Percentiles rank a stretch among this genome's conserved stretches.
phyloP scores from a whole-genome alignment of 805 yeast species.

The Pichia paraexigua region DNA sequence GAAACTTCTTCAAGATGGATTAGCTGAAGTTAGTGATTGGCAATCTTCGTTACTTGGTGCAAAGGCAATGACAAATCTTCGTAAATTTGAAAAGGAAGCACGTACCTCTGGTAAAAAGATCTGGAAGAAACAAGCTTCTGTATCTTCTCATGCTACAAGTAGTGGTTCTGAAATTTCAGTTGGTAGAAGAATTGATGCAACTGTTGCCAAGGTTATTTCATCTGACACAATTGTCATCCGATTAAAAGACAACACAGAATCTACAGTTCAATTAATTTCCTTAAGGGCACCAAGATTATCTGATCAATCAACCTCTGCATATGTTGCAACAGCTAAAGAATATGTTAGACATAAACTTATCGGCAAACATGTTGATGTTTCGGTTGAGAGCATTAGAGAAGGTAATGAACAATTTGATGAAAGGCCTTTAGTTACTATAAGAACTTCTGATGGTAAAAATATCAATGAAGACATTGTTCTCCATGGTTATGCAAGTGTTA shows the following conservation, averaged over 20 bases:
- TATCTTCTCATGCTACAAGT: conserved; percentile 15
- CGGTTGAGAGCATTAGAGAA: conserved; percentile 57
- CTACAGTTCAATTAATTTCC: conserved; percentile 69
- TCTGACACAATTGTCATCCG: conserved; percentile 61
- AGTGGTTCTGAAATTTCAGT: conserved; percentile 26
- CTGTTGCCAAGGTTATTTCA: conserved; percentile 53
- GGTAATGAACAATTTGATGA: conserved; percentile 55
- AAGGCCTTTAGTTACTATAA: conserved; percentile 56
- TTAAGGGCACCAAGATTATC: conserved; percentile 63
- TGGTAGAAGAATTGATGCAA: conserved; percentile 46
- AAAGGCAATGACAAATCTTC: conserved; percentile 47
- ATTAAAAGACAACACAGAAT: conserved; percentile 41
- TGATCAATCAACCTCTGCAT: conserved; percentile 49
- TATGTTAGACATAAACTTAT: conserved; percentile 59
- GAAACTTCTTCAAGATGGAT: conserved; percentile 57
- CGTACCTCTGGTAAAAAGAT: conserved; percentile 46
- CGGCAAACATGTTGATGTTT: conserved; percentile 60
- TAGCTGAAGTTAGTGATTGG: conserved; percentile 74
- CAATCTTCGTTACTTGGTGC: conserved; percentile 66
- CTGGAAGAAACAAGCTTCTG: conserved; percentile 35
- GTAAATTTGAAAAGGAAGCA: conserved; percentile 61
- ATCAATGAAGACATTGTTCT: conserved; percentile 53
- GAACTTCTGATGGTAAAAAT: conserved; percentile 43
- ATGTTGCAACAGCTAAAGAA: conserved; percentile 63
- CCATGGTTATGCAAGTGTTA: conserved; percentile 69